Base-by-base conservation (phyloP, 352 stramenopile genomes). In the Halophytophthora batemanensis region DNA sequence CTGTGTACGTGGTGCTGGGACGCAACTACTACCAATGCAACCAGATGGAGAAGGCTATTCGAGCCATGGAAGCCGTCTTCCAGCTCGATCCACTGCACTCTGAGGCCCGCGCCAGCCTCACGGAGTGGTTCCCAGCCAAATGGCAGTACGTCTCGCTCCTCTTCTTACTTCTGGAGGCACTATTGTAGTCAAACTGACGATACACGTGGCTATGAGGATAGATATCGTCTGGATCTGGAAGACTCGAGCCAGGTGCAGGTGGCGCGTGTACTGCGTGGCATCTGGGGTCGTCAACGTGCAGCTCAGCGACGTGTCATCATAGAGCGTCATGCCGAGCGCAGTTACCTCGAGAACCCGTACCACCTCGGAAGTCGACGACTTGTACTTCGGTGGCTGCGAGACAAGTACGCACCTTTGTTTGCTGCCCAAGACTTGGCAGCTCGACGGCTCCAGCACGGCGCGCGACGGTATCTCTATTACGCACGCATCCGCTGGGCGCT, bases 41-140 rank as follows among this genome's bases (percentile, higher is more conserved):
- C 51, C 77, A 88, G 40, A 89, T 91, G 81, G 76, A 89, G 50
- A 71, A 69, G 7, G 81, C 81, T 1, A 85, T 91, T 41, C 74
- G 76, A 14, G 66, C 77, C 40, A 85, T 89, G 69, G 77, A 88
- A 64, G 71, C 64, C 18, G 69, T 82, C 22, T 76, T 88, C 55
- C 61, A 79, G 31, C 64, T 87, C 35, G 69, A 81, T 38, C 66
- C 59, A 25, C 84, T 75, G 34, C 53, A 86, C 22, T 41, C 66
- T n/a, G 78, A 87, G 41, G 73, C 79, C 2, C 74, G 81, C 8
- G 54, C 58, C 7, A 83, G 62, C 46, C 54, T 91, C 3, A 35
- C 56, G 0, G 61, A 71, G 14, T 91, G 81, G 81, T 89, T 89
- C 45, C 81, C 81, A 3, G 58, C 56, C 7, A 87, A 87, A 40